phyloP scores from a whole-genome alignment of 768 basidiomycete species.

The Terana coerulea region DNA sequence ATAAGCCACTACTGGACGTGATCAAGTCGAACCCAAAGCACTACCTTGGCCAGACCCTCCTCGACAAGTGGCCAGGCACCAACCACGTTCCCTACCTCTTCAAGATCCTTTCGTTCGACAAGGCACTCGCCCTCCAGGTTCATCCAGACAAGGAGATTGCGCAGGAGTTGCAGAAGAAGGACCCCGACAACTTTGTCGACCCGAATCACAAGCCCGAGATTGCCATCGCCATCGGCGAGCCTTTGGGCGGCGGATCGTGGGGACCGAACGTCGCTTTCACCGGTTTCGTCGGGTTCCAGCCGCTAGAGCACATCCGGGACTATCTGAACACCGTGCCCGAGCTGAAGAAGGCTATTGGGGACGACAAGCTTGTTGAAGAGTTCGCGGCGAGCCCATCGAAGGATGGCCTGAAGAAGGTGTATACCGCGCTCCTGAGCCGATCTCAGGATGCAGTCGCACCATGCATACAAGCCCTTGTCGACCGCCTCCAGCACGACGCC shows the following conservation, averaged over 20 bases:
- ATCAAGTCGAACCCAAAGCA: constrained; percentile 21
- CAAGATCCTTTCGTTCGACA: constrained; percentile 52
- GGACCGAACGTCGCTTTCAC: constrained; percentile 21
- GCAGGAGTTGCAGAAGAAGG: constrained; percentile 39
- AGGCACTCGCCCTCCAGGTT: constrained; percentile 54
- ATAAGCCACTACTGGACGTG: constrained; percentile 32
- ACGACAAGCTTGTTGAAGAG: constrained; percentile 27
- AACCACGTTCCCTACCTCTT: constrained; percentile 50
- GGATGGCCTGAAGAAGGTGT: constrained; percentile 36
- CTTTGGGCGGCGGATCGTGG: constrained; percentile 13
- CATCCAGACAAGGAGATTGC: constrained; percentile 52
- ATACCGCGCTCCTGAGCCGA: constrained; percentile 38
- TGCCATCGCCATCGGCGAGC: constrained; percentile 49
- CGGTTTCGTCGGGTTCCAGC: constrained; percentile 55
- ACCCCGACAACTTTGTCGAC: constrained; percentile 41
- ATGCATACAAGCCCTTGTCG: constrained; percentile 31
- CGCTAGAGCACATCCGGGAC: constrained; percentile 38
- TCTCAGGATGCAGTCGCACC: constrained; percentile 28
- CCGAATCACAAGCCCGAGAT: constrained; percentile 60
- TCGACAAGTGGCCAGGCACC: constrained; percentile 22
- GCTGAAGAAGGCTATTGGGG: constrained; percentile 35
- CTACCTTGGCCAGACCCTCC: constrained; percentile 35
- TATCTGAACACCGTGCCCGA: constrained; percentile 43
- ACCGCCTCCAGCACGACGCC: constrained; percentile 15
- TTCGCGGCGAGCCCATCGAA: constrained; percentile 30